Conservation (phyloP, 164 flowering plant genomes). For the Stephania cephalantha region DNA sequence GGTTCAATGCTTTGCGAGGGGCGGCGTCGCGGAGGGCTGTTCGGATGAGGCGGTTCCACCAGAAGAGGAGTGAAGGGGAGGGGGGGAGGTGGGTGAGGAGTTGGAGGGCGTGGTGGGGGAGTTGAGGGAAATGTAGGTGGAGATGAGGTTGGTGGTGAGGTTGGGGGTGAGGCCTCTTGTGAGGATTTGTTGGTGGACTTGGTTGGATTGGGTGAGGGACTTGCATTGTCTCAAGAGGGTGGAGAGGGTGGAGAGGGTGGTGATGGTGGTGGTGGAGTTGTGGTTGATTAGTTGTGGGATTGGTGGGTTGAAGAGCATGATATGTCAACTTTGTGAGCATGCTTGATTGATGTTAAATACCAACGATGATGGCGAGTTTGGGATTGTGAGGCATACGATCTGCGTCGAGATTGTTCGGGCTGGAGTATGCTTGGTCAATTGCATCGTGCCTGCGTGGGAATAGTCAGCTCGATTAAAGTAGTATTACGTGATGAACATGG, state of each 20-base stretch:
- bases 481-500: too few species aligned
- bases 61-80: constrained; percentile 25
- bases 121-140: constrained; percentile 24
- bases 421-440: too few species aligned
- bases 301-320: constrained; percentile 7
- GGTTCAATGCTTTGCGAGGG: constrained; percentile 15
- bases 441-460: too few species aligned
- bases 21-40: constrained; percentile 18
- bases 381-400: too few species aligned
- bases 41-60: constrained; percentile 46
- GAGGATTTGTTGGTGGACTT: constrained; percentile 33
- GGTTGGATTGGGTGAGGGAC: constrained; percentile 20
- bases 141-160: constrained; percentile 13
- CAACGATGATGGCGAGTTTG: too few species aligned
- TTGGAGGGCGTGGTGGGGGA: constrained; percentile 21
- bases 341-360: too few species aligned
- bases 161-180: constrained; percentile 17
- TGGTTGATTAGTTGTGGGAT: neutral
- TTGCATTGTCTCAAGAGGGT: constrained; percentile 20
- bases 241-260: neutral
- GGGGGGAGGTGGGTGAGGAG: constrained; percentile 24
- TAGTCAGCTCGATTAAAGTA: too few species aligned
- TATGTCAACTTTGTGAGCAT: neutral
- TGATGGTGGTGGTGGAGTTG: neutral
- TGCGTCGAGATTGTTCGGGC: too few species aligned